Evolutionary conservation across 345 rosid species (phyloP).

Genomic region (Barbarea vulgaris): DNA sequence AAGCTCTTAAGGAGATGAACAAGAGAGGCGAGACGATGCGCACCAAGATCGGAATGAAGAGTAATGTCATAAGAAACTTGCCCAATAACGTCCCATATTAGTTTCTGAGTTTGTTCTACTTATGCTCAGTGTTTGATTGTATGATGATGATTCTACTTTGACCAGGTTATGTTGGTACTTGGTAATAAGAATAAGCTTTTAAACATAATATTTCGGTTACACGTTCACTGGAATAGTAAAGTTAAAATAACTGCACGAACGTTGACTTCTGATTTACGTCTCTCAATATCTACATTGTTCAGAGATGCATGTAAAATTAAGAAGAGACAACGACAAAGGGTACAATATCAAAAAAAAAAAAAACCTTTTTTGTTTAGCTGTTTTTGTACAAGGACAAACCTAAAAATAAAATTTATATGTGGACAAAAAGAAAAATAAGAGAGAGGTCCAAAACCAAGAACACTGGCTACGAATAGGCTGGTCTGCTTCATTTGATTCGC

Average conservation of each 20-base stretch:
- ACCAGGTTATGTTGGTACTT: constrained; percentile 15
- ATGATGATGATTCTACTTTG: neutral
- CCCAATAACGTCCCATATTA: constrained; percentile 82
- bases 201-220: neutral
- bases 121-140: neutral
- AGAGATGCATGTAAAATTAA: constrained; percentile 5
- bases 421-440: neutral
- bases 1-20: constrained; percentile 71
- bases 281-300: constrained; percentile 2
- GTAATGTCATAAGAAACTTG: constrained; percentile 73
- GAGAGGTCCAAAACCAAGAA: constrained; percentile 34
- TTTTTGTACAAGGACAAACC: constrained; percentile 43
- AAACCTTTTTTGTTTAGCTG: too few relatives aligned
- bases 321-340: neutral
- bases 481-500: constrained; percentile 19
- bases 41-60: constrained; percentile 76
- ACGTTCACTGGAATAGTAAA: neutral
- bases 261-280: constrained; percentile 15
- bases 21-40: constrained; percentile 75
- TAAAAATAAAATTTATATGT: constrained; percentile 25
- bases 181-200: constrained; percentile 8
- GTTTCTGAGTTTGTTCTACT: constrained; percentile 1
- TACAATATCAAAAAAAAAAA: too few relatives aligned
- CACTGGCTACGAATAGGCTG: constrained; percentile 25
- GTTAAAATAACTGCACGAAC: neutral